phyloP scores from a whole-genome alignment of 345 rosid species.

The Adansonia digitata region DNA sequence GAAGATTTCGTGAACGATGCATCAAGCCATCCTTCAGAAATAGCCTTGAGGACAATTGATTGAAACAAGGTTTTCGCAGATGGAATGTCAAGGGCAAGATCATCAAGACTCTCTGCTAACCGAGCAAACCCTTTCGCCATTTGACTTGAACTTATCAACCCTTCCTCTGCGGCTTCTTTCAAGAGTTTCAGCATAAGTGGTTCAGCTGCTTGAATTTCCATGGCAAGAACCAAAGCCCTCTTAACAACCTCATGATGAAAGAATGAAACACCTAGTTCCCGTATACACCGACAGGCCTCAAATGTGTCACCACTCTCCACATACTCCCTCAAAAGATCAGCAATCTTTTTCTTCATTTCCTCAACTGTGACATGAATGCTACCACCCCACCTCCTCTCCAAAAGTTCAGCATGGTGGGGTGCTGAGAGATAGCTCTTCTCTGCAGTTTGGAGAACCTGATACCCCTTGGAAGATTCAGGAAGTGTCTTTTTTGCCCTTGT shows the following conservation, averaged over 20 bases:
- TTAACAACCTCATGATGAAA: conserved; percentile 99
- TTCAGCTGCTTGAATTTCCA: conserved; percentile 74
- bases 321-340: conserved; percentile 78
- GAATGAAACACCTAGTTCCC: conserved; percentile 86
- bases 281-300: conserved; percentile 95
- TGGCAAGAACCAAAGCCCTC: conserved; percentile 81
- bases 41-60: conserved; percentile 59
- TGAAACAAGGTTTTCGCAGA: conserved; percentile 64
- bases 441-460: conserved; percentile 73
- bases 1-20: conserved; percentile 42
- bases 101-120: conserved; percentile 84
- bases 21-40: conserved; percentile 90
- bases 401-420: conserved; percentile 96
- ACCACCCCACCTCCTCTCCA: conserved; percentile 99
- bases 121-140: conserved; percentile 87
- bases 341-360: conserved; percentile 89
- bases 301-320: conserved; percentile 74
- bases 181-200: conserved; percentile 61
- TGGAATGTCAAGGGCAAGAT: conserved; percentile 94
- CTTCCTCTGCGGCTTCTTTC: conserved; percentile 94
- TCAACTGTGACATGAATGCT: conserved; percentile 86
- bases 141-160: conserved; percentile 90
- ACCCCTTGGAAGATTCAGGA: conserved; percentile 74
- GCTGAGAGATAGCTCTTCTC: conserved; percentile 98
- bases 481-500: conserved; percentile 73